These are phyloP conservation scores for Epichloe baconii DNA, from an alignment of 2,329 filamentous ascomycete genomes.

Conservation along the genomic window DNA sequence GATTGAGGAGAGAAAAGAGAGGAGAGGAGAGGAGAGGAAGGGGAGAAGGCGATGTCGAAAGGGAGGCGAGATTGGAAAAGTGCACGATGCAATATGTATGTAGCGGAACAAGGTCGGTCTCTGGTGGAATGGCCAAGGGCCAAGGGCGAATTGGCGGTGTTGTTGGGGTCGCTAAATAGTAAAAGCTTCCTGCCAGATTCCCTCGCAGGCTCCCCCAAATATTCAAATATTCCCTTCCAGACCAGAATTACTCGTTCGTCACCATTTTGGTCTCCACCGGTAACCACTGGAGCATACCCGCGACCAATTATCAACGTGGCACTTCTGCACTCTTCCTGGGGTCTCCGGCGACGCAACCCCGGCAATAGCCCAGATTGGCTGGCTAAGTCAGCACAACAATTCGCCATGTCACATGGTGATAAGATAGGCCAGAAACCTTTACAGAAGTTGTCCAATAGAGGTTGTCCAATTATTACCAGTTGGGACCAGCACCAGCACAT, in stretches of 20 bases:
- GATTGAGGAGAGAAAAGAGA: not conserved
- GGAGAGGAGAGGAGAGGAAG: not conserved
- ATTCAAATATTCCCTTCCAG: too few species aligned
- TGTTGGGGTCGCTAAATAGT: not conserved
- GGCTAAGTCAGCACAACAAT: too few species aligned
- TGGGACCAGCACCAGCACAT: conserved; percentile 7
- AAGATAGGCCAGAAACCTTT: not conserved
- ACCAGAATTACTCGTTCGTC: not conserved
- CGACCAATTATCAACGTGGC: not conserved
- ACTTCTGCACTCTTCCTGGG: not conserved
- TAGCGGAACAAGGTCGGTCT: not conserved
- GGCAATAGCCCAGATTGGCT: too few species aligned
- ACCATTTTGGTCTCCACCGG: not conserved
- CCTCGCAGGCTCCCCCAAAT: not conserved
- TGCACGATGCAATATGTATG: not conserved
- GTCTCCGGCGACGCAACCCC: too few species aligned
- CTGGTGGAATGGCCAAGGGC: not conserved
- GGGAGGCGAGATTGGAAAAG: not conserved
- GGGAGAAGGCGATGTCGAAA: not conserved
- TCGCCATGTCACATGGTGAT: not conserved
- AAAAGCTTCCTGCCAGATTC: not conserved
- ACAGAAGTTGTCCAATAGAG: too few species aligned
- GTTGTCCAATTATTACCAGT: too few species aligned
- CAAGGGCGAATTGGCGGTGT: not conserved
- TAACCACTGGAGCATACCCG: not conserved